These are phyloP conservation scores for Ceriops decandra DNA, from an alignment of 345 rosid genomes.

Conservation along the genomic window DNA sequence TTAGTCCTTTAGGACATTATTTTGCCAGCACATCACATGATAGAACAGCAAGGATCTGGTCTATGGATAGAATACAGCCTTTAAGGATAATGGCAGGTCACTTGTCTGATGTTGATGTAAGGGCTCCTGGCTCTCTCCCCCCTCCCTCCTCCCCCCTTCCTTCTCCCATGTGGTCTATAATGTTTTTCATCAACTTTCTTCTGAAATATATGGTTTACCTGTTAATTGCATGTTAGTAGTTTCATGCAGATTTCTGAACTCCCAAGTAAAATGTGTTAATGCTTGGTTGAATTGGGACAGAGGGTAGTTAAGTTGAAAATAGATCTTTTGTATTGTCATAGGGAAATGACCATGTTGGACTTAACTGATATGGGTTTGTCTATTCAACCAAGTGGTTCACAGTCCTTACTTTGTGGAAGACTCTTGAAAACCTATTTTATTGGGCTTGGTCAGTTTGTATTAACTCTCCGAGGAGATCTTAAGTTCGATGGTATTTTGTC, in stretches of 20 bases:
- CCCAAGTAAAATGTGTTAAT: background rate
- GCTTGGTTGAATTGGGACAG: background rate
- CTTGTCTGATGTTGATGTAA: conserved; percentile 94
- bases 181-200: background rate
- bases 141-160: background rate
- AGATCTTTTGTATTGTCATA: no score
- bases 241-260: background rate
- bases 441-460: no score
- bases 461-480: no score
- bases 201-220: background rate
- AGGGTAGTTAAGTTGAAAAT: background rate
- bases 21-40: conserved; percentile 97
- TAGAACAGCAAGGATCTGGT: conserved; percentile 91
- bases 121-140: conserved; percentile 24
- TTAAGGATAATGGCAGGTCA: conserved; percentile 96
- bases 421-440: no score
- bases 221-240: background rate
- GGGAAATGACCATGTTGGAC: no score
- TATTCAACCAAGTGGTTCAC: no score
- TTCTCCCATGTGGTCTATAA: background rate
- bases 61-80: conserved; percentile 92
- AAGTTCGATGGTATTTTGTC: no score
- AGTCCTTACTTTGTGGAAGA: no score
- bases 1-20: conserved; percentile 89
- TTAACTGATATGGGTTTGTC: no score